A percentile compares a stretch with the other conserved stretches of the same genome.
phyloP scores from a whole-genome alignment of 805 yeast genomes.

The Ogataea ganodermae region DNA sequence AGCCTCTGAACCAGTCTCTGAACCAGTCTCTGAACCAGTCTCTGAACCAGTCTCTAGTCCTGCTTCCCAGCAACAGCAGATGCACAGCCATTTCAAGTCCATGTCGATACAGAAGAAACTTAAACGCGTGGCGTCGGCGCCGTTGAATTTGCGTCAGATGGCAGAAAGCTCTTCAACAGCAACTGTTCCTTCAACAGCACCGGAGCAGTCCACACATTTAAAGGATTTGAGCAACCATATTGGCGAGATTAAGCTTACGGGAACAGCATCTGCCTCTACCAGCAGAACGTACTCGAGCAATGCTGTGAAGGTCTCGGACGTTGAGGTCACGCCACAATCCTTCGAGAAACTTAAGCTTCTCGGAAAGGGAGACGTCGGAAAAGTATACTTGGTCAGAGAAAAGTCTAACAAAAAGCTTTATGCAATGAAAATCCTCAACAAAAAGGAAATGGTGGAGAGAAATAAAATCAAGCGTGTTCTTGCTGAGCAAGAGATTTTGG shows the following conservation, averaged over 20 bases:
- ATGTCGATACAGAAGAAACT: slow-evolving; percentile 43
- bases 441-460: slow-evolving; percentile 91
- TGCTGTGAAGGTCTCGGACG: slow-evolving; percentile 71
- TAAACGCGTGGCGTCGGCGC: slow-evolving; percentile 84
- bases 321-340: slow-evolving; percentile 81
- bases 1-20: neutral
- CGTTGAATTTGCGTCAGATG: slow-evolving; percentile 53
- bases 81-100: slow-evolving; percentile 10
- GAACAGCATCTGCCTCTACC: slow-evolving; percentile 39
- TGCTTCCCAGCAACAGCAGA: slow-evolving; percentile 3
- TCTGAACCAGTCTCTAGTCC: neutral
- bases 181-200: slow-evolving; percentile 15
- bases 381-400: slow-evolving; percentile 89
- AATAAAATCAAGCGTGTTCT: slow-evolving; percentile 92
- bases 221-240: slow-evolving; percentile 35
- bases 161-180: slow-evolving; percentile 18
- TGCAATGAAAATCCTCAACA: slow-evolving; percentile 91
- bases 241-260: slow-evolving; percentile 36
- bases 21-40: neutral
- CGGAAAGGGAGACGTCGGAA: slow-evolving; percentile 98
- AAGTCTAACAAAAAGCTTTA: slow-evolving; percentile 70
- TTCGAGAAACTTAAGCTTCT: slow-evolving; percentile 87
- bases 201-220: slow-evolving; percentile 6
- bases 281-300: slow-evolving; percentile 69
- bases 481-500: slow-evolving; percentile 95